phyloP scores from a whole-genome alignment of 192 early-diverging fungal species.

The Coemansia sp. region DNA sequence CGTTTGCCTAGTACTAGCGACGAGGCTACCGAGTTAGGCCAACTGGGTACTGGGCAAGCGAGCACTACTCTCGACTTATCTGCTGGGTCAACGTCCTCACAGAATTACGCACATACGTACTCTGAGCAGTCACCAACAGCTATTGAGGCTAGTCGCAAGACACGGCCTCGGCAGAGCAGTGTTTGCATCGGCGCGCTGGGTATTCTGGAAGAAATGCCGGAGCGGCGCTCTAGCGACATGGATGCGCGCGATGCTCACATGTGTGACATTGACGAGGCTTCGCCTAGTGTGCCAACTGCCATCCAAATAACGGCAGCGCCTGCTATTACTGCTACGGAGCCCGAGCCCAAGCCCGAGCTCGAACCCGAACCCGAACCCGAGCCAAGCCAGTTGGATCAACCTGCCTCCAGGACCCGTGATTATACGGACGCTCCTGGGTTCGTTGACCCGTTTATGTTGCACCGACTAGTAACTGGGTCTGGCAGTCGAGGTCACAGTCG shows the following conservation, averaged over 20 bases:
- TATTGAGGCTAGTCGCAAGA: not conserved
- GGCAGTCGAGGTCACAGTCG: slow-evolving; percentile 32
- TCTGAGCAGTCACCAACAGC: not conserved
- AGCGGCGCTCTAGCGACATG: slow-evolving; percentile 24
- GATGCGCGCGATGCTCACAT: not conserved
- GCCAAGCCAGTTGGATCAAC: not conserved
- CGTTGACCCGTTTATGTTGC: slow-evolving; percentile 14
- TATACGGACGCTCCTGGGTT: slow-evolving; percentile 8
- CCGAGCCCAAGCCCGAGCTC: not conserved
- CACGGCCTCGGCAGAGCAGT: slow-evolving; percentile 31
- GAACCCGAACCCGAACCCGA: not conserved
- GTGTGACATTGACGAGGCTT: slow-evolving; percentile 15
- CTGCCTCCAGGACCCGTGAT: not conserved
- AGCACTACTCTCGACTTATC: not conserved
- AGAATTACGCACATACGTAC: not conserved
- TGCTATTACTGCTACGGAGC: not conserved
- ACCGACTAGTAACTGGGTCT: slow-evolving; percentile 16
- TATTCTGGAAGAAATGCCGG: slow-evolving; percentile 27
- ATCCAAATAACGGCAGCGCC: not conserved
- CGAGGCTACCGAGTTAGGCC: slow-evolving; percentile 6
- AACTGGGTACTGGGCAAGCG: not conserved
- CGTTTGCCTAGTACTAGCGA: slow-evolving; percentile 38
- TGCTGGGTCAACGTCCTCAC: not conserved
- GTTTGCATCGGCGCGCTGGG: slow-evolving; percentile 30
- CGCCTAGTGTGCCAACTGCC: slow-evolving; percentile 9